phyloP scores from a whole-genome alignment of 2,329 filamentous ascomycete genomes.

The Monosporascus sp. region DNA sequence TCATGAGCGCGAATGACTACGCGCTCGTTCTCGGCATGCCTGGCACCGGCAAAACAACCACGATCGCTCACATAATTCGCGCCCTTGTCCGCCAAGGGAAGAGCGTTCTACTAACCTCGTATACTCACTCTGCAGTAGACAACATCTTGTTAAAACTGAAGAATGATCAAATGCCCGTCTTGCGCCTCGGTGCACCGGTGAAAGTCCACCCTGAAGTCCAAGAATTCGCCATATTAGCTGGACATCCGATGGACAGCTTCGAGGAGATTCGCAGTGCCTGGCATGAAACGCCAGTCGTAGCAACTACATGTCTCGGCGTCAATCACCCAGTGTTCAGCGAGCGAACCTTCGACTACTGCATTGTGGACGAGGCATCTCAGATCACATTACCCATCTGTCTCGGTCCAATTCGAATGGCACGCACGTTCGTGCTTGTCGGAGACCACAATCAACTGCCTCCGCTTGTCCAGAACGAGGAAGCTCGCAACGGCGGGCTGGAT shows the following conservation, averaged over 20 bases:
- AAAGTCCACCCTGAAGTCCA: constrained; percentile 88
- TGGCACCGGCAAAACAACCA: constrained; percentile 96
- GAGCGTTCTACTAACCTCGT: constrained; percentile 87
- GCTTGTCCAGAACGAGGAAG: constrained; percentile 87
- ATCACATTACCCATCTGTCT: constrained; percentile 94
- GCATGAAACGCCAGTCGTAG: constrained; percentile 82
- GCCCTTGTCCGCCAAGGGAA: constrained; percentile 85
- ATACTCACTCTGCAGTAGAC: constrained; percentile 96
- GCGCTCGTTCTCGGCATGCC: constrained; percentile 98
- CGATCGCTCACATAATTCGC: constrained; percentile 94
- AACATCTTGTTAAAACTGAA: constrained; percentile 94
- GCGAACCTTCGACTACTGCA: constrained; percentile 93
- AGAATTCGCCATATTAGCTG: constrained; percentile 76
- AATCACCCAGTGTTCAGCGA: constrained; percentile 85
- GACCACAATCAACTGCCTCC: constrained; percentile 96
- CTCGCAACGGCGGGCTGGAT: constrained; percentile 79
- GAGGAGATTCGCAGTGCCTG: constrained; percentile 81
- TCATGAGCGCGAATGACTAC: constrained; percentile 93
- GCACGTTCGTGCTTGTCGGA: constrained; percentile 89
- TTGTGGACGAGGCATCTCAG: constrained; percentile 96
- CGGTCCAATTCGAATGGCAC: constrained; percentile 87
- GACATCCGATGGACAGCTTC: constrained; percentile 67
- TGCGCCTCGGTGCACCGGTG: constrained; percentile 78
- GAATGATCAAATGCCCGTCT: constrained; percentile 68
- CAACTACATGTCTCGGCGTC: constrained; percentile 90